These are phyloP conservation scores for Morella rubra DNA, from an alignment of 306 rosid genomes.

Conservation along the genomic window DNA sequence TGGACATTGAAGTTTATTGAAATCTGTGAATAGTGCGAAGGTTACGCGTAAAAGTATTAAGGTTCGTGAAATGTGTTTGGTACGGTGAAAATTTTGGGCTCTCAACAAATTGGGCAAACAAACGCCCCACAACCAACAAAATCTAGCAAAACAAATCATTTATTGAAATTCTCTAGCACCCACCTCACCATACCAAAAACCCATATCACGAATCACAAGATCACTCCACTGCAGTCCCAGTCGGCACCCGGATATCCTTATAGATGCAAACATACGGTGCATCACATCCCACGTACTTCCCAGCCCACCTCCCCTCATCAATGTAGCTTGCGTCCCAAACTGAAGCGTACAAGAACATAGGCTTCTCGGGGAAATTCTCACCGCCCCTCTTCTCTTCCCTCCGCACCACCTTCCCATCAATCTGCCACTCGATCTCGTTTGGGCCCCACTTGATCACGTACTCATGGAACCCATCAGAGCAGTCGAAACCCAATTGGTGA, in stretches of 20 bases:
- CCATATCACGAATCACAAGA: conserved; percentile 23
- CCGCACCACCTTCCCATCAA: conserved; percentile 58
- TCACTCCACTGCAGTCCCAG: conserved; percentile 18
- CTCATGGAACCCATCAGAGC: conserved; percentile 53
- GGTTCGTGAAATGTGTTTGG: too few relatives aligned
- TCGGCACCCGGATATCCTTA: conserved; percentile 56
- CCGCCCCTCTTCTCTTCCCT: conserved; percentile 40
- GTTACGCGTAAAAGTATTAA: too few relatives aligned
- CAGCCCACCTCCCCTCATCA: conserved; percentile 55
- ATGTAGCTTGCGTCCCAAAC: conserved; percentile 63
- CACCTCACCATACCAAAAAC: not conserved
- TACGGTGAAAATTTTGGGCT: too few relatives aligned
- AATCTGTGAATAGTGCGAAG: too few relatives aligned
- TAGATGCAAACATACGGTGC: conserved; percentile 63
- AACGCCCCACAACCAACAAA: too few relatives aligned
- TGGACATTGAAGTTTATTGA: too few relatives aligned
- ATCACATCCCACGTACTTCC: conserved; percentile 46
- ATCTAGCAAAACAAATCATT: not conserved
- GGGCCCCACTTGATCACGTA: conserved; percentile 48
- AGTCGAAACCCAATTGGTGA: conserved; percentile 50
- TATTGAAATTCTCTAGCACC: conserved; percentile 4
- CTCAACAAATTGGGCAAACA: too few relatives aligned
- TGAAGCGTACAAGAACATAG: conserved; percentile 64
- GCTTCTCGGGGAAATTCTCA: conserved; percentile 41
- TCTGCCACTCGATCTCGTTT: conserved; percentile 47